Conservation (phyloP, 805 yeast species). For the Tetrapisispora phaffii region DNA sequence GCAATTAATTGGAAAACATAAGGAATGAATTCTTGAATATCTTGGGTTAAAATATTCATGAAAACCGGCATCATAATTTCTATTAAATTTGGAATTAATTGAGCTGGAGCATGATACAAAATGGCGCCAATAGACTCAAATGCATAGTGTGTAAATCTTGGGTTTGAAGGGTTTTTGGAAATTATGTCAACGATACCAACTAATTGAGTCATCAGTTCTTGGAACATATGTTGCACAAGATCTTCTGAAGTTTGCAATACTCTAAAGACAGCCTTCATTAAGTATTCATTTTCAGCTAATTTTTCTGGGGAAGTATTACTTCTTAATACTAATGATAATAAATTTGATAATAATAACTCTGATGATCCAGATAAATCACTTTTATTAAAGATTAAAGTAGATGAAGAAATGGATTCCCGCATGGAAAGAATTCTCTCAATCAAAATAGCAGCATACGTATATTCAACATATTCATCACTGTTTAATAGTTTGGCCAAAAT, state of each 20-base stretch:
- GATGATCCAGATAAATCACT: slow-evolving; percentile 58
- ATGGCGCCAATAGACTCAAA: slow-evolving; percentile 82
- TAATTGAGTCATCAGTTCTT: slow-evolving; percentile 50
- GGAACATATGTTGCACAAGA: slow-evolving; percentile 37
- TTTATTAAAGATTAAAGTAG: slow-evolving; percentile 56
- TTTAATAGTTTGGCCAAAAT: slow-evolving; percentile 60
- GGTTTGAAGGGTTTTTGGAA: slow-evolving; percentile 88
- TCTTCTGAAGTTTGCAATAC: slow-evolving; percentile 66
- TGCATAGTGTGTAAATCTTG: slow-evolving; percentile 80
- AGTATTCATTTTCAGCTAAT: slow-evolving; percentile 87
- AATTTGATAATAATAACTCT: slow-evolving; percentile 49
- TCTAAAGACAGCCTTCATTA: slow-evolving; percentile 83
- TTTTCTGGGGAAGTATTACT: slow-evolving; percentile 70
- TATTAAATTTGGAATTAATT: slow-evolving; percentile 26
- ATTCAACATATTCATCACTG: slow-evolving; percentile 65
- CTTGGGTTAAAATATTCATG: slow-evolving; percentile 60
- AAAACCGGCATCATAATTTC: slow-evolving; percentile 55
- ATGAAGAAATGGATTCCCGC: slow-evolving; percentile 43
- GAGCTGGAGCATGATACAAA: slow-evolving; percentile 40
- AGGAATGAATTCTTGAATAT: slow-evolving; percentile 89
- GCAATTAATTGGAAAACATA: slow-evolving; percentile 88
- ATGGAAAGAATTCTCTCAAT: slow-evolving; percentile 79
- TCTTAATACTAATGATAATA: slow-evolving; percentile 57
- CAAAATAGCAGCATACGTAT: slow-evolving; percentile 88
- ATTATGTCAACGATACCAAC: slow-evolving; percentile 60